Evolutionary conservation across 2,329 filamentous ascomycete species (phyloP), one percentile per base, ranked within the genome.

Genomic region (Colletotrichum orchidophilum): DNA sequence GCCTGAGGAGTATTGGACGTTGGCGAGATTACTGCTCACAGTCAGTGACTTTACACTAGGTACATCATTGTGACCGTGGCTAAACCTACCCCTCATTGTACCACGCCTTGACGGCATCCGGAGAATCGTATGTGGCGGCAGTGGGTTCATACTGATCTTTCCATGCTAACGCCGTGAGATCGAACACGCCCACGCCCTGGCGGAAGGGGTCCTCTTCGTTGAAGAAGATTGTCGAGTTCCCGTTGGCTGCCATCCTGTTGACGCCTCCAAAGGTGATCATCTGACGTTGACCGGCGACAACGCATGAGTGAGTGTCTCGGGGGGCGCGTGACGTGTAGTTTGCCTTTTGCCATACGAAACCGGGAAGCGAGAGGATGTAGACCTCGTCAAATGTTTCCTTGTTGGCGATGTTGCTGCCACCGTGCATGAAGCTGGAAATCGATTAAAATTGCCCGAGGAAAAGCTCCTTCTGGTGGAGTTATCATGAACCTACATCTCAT

Each of bases 301-400:
- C 63, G 57, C 74, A 75, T 15, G 64, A 39, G 42, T 63, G 55
- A 42, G 18, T 35, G 46, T 71, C 69, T 15, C 69, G 69, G 5
- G 69, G 69, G 33, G 58, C 62, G n/a, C 39, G 9, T 1, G 69
- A 62, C 18, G 58, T 31, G 69, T 71, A 71, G 42, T 69, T 39
- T n/a, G 65, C 61, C 71, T 73, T 65, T 5, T 18, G 70, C 74
- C 74, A 75, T 31, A 66, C 42, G 61, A 75, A 75, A 2, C 73
- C 73, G 35, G 74, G 74, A 9, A 75, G 63, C 21, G 66, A 74
- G 29, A 75, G 65, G 27, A 74, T 49, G 57, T 64, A 59, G 15
- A 75, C 46, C 57, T 74, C 71, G 31, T 67, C 69, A 49, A 61
- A 73, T 2, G 59, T 52, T 27, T 12, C 31, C 11, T 18, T 33